phyloP scores from a whole-genome alignment of 169 alveolate genomes.

The Plasmodium gaboni region DNA sequence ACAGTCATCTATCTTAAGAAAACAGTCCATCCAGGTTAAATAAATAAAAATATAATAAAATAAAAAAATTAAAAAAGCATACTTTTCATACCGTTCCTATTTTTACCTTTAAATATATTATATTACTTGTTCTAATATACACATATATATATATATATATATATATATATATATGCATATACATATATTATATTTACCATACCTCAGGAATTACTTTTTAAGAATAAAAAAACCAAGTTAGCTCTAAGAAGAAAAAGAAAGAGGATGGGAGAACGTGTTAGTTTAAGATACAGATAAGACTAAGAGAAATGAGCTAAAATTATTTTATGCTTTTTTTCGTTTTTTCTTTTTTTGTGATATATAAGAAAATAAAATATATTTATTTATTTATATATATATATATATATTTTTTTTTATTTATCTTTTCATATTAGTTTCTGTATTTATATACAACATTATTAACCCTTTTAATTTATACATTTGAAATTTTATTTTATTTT shows the following conservation, averaged over 20 bases:
- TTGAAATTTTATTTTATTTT: no score
- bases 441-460: no score
- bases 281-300: constrained; percentile 68
- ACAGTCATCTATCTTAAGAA: no score
- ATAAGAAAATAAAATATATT: background rate
- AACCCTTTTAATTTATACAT: no score
- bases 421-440: no score
- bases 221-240: constrained; percentile 71
- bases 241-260: constrained; percentile 76
- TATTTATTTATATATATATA: background rate
- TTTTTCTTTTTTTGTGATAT: background rate
- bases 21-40: no score
- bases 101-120: background rate
- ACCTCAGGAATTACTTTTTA: constrained; percentile 46
- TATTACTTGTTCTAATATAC: background rate
- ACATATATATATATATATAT: background rate
- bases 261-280: constrained; percentile 75
- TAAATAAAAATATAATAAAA: no score
- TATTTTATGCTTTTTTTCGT: background rate
- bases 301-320: background rate
- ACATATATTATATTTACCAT: constrained; percentile 15
- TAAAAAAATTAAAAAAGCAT: no score
- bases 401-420: background rate
- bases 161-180: background rate
- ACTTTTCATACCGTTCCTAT: no score